Conservation (phyloP, 768 basidiomycete genomes). For the Xerocomus potaroensis region DNA sequence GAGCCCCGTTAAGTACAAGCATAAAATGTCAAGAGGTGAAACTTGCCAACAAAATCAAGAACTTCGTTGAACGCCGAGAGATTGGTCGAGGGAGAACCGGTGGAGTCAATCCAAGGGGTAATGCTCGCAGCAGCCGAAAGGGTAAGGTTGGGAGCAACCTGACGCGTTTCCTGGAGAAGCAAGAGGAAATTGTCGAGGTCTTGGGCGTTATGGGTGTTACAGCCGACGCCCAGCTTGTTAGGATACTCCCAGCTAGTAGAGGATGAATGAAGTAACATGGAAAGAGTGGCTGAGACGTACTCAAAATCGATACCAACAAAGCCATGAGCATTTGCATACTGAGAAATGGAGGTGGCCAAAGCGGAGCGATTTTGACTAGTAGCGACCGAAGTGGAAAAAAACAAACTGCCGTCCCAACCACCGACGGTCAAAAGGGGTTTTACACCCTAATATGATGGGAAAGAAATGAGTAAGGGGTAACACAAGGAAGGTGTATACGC, state of each 20-base stretch:
- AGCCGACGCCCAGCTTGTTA: conserved; percentile 56
- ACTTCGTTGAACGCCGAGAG: conserved; percentile 62
- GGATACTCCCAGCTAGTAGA: conserved; percentile 84
- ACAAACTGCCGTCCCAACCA: conserved; percentile 63
- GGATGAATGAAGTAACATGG: not conserved
- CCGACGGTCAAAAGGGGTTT: conserved; percentile 58
- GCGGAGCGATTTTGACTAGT: conserved; percentile 51
- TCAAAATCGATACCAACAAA: conserved; percentile 69
- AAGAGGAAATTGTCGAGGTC: conserved; percentile 79
- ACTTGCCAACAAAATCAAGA: conserved; percentile 66
- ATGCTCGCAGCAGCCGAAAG: conserved; percentile 71
- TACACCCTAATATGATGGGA: conserved; percentile 40
- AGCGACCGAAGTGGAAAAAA: conserved; percentile 57
- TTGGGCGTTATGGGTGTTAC: conserved; percentile 56
- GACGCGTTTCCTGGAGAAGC: conserved; percentile 70
- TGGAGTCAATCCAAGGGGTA: conserved; percentile 57
- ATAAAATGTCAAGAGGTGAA: conserved; percentile 11
- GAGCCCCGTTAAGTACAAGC: conserved; percentile 28
- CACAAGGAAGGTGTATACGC: not conserved
- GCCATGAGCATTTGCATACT: conserved; percentile 44
- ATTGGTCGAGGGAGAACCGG: conserved; percentile 54
- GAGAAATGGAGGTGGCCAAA: conserved; percentile 51
- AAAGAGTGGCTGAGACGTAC: conserved; percentile 33
- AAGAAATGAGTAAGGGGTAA: not conserved
- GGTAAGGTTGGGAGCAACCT: conserved; percentile 50